These are phyloP conservation scores for Sugiyamaella marilandica DNA, from an alignment of 805 yeast species.

Conservation along the genomic window DNA sequence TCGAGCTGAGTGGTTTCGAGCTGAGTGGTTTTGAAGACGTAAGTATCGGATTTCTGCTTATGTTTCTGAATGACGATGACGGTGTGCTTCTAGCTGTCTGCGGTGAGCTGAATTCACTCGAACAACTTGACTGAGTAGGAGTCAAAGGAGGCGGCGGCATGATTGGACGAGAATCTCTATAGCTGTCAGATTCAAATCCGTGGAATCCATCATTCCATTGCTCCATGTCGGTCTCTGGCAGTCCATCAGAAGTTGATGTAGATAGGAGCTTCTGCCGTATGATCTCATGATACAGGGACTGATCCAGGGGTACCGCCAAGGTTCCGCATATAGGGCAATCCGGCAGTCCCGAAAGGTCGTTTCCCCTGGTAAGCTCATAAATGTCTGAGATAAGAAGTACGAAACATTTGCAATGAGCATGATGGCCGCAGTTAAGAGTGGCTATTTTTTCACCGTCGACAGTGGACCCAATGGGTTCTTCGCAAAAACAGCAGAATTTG, in stretches of 20 bases:
- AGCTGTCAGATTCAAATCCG: neutral
- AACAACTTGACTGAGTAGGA: neutral
- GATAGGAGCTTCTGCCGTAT: conserved; percentile 7
- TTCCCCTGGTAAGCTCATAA: neutral
- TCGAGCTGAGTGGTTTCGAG: too few relatives aligned
- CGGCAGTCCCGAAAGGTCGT: conserved; percentile 12
- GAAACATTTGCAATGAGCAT: conserved; percentile 21
- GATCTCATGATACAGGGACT: conserved; percentile 11
- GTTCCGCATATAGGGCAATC: conserved; percentile 19
- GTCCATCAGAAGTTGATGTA: neutral
- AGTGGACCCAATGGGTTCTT: conserved; percentile 18
- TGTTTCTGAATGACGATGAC: too few relatives aligned
- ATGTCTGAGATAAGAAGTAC: conserved; percentile 9
- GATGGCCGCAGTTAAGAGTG: conserved; percentile 17
- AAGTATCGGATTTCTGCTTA: too few relatives aligned
- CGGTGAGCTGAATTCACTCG: too few relatives aligned
- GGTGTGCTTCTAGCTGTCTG: too few relatives aligned
- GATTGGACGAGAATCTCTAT: neutral
- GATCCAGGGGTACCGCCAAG: conserved; percentile 14
- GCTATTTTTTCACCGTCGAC: conserved; percentile 18
- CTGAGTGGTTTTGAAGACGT: too few relatives aligned
- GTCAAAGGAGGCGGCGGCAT: conserved; percentile 5
- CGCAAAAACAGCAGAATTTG: conserved; percentile 21
- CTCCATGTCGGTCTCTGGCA: neutral
- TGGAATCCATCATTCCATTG: neutral